Evolutionary conservation across 139 green algal genomes (phyloP).

Genomic region (Auxenochlorella pyrenoidosa): DNA sequence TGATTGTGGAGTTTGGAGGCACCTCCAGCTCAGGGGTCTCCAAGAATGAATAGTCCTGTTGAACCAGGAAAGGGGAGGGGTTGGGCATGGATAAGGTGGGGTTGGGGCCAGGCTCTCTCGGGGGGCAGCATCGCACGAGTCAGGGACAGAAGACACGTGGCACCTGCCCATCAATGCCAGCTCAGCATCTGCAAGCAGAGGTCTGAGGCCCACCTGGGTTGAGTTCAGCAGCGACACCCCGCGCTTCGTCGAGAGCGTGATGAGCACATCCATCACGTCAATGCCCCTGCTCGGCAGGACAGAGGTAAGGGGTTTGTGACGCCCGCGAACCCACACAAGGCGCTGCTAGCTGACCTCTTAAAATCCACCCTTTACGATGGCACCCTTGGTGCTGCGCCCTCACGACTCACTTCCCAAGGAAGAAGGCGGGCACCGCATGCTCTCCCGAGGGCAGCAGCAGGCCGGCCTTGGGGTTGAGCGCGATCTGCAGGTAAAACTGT

Average conservation of each 20-base stretch:
- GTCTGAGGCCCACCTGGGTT: conserved; percentile 20
- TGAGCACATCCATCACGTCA: conserved; percentile 41
- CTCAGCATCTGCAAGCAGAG: no score
- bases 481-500: conserved; percentile 59
- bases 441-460: conserved; percentile 39
- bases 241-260: conserved; percentile 51
- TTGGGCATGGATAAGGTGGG: no score
- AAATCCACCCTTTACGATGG: no score
- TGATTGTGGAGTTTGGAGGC: conserved; percentile 42
- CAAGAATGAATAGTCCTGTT: conserved; percentile 69
- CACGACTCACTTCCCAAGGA: conserved; percentile 12
- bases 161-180: no score
- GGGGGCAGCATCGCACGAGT: no score
- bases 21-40: conserved; percentile 47
- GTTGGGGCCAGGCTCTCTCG: no score
- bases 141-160: no score
- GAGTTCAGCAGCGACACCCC: conserved; percentile 57
- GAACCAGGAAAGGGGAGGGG: background rate
- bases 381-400: no score
- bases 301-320: background rate
- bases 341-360: no score
- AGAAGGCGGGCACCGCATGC: conserved; percentile 25
- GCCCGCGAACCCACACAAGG: no score
- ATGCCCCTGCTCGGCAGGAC: conserved; percentile 5
- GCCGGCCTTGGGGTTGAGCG: conserved; percentile 45